Percentiles rank a stretch among this genome's conserved stretches.
These are phyloP conservation scores for Pyrus hybrid DNA, from an alignment of 331 rosid genomes.

Conservation along the genomic window DNA sequence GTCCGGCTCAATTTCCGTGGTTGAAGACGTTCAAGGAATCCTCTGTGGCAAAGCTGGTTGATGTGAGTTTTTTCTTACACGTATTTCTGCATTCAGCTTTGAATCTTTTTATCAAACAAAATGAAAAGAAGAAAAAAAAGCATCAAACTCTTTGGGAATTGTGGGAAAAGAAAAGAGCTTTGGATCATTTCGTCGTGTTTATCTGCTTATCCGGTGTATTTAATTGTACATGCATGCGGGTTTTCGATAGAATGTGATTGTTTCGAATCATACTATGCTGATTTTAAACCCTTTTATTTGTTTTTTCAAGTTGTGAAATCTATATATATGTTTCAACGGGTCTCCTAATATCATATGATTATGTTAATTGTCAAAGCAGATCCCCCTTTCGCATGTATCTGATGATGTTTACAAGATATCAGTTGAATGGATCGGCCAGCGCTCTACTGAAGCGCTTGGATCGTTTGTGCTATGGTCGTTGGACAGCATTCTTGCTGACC, in stretches of 20 bases:
- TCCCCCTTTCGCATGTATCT: constrained; percentile 53
- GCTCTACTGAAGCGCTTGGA: constrained; percentile 47
- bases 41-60: constrained; percentile 41
- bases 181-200: background rate
- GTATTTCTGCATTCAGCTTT: background rate
- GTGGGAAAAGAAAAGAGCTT: background rate
- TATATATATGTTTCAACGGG: background rate
- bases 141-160: background rate
- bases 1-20: constrained; percentile 70
- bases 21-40: constrained; percentile 59
- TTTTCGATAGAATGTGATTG: background rate
- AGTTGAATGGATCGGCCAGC: constrained; percentile 49
- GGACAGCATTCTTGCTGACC: constrained; percentile 51
- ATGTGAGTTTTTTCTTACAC: constrained; percentile 36
- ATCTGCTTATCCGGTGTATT: background rate
- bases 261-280: background rate
- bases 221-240: background rate
- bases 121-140: background rate
- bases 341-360: background rate
- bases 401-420: constrained; percentile 48
- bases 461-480: constrained; percentile 50
- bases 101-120: background rate
- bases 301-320: background rate
- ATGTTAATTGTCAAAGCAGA: constrained; percentile 20
- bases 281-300: background rate